phyloP scores from a whole-genome alignment of 352 stramenopile genomes.

The Pythium scleroteichum region DNA sequence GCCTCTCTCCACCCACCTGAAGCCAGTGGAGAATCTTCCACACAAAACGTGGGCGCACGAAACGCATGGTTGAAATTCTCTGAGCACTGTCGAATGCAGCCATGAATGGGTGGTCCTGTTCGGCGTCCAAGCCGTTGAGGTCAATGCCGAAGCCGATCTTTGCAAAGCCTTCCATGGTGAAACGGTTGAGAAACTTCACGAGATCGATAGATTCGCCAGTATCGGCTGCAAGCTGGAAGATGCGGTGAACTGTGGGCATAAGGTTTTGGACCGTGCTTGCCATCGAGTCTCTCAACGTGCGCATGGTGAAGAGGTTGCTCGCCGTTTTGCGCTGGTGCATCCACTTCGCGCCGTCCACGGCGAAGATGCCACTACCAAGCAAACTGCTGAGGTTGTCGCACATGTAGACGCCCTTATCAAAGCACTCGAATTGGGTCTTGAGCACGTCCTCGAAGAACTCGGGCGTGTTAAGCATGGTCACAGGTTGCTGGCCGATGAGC shows the following conservation, averaged over 20 bases:
- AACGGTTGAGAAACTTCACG: slow-evolving; percentile 23
- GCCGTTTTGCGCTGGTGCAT: slow-evolving; percentile 32
- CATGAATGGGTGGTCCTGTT: slow-evolving; percentile 25
- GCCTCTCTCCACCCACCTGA: slow-evolving; percentile 14
- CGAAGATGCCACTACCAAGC: slow-evolving; percentile 30
- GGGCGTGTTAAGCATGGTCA: slow-evolving; percentile 22
- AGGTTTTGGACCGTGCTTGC: slow-evolving; percentile 19
- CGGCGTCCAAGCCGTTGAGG: slow-evolving; percentile 13
- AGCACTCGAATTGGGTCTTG: slow-evolving; percentile 31
- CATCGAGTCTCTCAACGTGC: slow-evolving; percentile 27
- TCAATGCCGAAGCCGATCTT: slow-evolving; percentile 33
- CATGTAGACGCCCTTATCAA: slow-evolving; percentile 23
- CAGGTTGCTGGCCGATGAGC: slow-evolving; percentile 3
- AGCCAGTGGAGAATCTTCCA: slow-evolving; percentile 41
- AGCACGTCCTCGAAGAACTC: slow-evolving; percentile 33
- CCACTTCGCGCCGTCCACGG: slow-evolving; percentile 24
- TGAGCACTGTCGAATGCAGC: slow-evolving; percentile 26
- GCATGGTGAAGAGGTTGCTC: slow-evolving; percentile 30
- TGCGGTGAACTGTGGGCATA: slow-evolving; percentile 14
- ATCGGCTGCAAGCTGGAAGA: slow-evolving; percentile 8
- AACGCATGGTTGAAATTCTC: slow-evolving; percentile 12
- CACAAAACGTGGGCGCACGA: slow-evolving; percentile 35
- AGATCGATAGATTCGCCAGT: slow-evolving; percentile 21
- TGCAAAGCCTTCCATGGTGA: slow-evolving; percentile 33
- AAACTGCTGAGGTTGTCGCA: slow-evolving; percentile 19